A percentile compares a stretch with the other conserved stretches of the same genome.
Conservation (phyloP, 345 rosid genomes). For the Tarenaya hassleriana region DNA sequence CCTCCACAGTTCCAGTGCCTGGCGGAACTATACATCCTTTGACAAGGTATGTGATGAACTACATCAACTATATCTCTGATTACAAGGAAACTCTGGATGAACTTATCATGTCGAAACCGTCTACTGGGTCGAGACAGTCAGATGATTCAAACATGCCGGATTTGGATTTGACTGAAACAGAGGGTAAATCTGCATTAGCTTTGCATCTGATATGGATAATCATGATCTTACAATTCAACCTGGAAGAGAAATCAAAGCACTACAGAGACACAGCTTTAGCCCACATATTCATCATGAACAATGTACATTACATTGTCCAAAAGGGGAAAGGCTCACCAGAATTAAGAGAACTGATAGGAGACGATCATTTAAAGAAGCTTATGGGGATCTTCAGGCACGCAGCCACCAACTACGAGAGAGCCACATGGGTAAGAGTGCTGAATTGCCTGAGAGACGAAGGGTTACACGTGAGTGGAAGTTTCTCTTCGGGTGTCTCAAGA, state of each 20-base stretch:
- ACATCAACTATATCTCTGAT: constrained; percentile 84
- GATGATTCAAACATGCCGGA: constrained; percentile 73
- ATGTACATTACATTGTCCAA: constrained; percentile 88
- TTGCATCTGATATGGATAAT: constrained; percentile 89
- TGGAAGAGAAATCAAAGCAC: constrained; percentile 81
- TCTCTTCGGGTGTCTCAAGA: constrained; percentile 80
- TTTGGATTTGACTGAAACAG: constrained; percentile 74
- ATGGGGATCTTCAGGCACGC: constrained; percentile 68
- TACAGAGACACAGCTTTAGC: constrained; percentile 63
- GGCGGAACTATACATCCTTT: constrained; percentile 94
- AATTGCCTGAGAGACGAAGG: constrained; percentile 91
- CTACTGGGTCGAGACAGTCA: constrained; percentile 73
- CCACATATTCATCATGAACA: constrained; percentile 86
- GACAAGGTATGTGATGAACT: constrained; percentile 97
- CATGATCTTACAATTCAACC: constrained; percentile 79
- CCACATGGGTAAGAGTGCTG: constrained; percentile 79
- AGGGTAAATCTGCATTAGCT: constrained; percentile 62
- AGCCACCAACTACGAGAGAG: constrained; percentile 87
- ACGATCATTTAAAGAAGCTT: constrained; percentile 59
- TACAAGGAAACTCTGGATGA: constrained; percentile 73
- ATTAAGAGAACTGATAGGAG: constrained; percentile 82
- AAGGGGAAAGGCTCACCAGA: constrained; percentile 77
- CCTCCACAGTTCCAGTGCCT: constrained; percentile 70
- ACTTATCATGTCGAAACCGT: constrained; percentile 75
- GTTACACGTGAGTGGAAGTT: constrained; percentile 73